These are phyloP conservation scores for Tolypocladium inflatum DNA, from an alignment of 2,329 filamentous ascomycete species.

Conservation along the genomic window DNA sequence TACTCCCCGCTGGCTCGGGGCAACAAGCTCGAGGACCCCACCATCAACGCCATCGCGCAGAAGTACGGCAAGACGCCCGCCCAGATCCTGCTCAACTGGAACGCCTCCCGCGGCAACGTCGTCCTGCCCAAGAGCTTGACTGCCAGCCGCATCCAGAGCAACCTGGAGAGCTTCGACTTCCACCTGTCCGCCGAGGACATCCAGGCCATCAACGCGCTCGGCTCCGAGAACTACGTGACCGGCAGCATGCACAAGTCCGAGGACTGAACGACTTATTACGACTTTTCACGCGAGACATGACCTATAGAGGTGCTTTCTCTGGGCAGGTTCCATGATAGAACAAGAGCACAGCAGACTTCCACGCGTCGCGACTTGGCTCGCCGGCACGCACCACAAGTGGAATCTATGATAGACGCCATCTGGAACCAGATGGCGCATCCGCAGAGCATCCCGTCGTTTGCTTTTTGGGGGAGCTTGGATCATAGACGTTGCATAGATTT, in stretches of 20 bases:
- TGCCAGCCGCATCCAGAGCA: conserved; percentile 54
- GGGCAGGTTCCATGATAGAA: conserved; percentile 1
- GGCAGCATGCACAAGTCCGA: conserved; percentile 33
- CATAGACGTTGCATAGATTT: background rate
- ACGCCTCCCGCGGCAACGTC: conserved; percentile 63
- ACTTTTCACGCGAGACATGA: background rate
- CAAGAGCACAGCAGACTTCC: background rate
- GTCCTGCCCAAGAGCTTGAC: conserved; percentile 66
- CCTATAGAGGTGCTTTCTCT: conserved; percentile 1
- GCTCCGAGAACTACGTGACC: conserved; percentile 64
- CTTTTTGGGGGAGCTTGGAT: background rate
- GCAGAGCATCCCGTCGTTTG: background rate
- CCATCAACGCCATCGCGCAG: conserved; percentile 50
- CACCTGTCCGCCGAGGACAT: conserved; percentile 52
- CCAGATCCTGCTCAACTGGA: conserved; percentile 73
- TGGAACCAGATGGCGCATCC: background rate
- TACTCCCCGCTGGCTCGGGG: conserved; percentile 42
- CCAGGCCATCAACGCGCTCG: conserved; percentile 49
- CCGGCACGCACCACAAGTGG: background rate
- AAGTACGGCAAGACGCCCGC: conserved; percentile 65
- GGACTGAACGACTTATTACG: conserved; percentile 16
- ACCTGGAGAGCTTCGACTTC: conserved; percentile 54
- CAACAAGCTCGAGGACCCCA: conserved; percentile 42
- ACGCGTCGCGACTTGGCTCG: background rate
- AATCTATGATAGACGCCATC: background rate